Conservation (phyloP, 2,329 filamentous ascomycete species). For the Stenocarpella maydis region DNA sequence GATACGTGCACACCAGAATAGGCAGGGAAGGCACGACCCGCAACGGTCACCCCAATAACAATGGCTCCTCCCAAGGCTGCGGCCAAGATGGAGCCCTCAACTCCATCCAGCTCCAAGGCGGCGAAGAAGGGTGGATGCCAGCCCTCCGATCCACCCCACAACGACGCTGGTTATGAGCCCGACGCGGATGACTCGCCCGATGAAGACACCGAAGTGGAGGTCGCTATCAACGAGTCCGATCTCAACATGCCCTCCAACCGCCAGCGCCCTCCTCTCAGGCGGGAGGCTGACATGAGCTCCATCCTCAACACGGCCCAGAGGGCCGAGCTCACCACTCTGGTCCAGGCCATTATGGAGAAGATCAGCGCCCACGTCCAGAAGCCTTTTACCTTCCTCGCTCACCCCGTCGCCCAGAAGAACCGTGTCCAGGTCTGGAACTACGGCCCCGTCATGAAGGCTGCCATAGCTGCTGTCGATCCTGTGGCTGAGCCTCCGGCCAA, state of each 20-base stretch:
- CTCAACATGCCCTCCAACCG: conserved; percentile 23
- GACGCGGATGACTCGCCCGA: conserved; percentile 16
- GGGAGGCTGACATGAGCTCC: conserved; percentile 60
- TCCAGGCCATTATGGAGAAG: conserved; percentile 42
- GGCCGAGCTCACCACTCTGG: conserved; percentile 60
- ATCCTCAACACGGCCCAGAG: conserved; percentile 58
- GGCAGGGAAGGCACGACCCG: conserved; percentile 6
- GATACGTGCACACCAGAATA: not conserved
- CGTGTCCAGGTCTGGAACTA: conserved; percentile 35
- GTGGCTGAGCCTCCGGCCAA: conserved; percentile 2
- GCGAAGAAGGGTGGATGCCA: conserved; percentile 21
- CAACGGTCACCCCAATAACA: conserved; percentile 14
- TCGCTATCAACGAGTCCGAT: conserved; percentile 10
- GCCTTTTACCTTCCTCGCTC: conserved; percentile 58
- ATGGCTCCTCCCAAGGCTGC: not conserved
- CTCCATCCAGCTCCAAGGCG: conserved; percentile 22
- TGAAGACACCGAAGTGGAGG: conserved; percentile 23
- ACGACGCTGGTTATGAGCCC: conserved; percentile 14
- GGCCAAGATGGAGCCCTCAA: conserved; percentile 23
- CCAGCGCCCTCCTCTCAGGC: conserved; percentile 46
- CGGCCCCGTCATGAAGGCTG: conserved; percentile 19
- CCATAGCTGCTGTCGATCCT: conserved; percentile 9
- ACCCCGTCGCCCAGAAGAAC: conserved; percentile 28
- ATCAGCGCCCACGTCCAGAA: conserved; percentile 50
- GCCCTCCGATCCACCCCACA: not conserved